Percentiles rank a stretch among this genome's conserved stretches.
Conservation (phyloP, 1,284 basidiomycete species). For the Vanrija humicola region DNA sequence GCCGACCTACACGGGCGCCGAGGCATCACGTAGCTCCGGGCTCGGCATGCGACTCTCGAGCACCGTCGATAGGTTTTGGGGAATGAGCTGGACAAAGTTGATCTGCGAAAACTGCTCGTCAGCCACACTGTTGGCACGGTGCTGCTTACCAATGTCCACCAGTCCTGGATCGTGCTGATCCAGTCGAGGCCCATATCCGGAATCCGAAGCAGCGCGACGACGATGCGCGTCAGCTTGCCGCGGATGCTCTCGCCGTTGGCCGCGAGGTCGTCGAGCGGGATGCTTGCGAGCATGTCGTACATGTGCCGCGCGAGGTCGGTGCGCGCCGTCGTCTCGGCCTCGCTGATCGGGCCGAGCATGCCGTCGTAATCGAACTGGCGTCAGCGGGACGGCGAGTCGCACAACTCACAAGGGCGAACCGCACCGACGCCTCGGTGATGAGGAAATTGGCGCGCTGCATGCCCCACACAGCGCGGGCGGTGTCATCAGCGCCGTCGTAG, state of each 20-base stretch:
- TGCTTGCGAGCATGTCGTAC: constrained; percentile 18
- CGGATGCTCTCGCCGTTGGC: constrained; percentile 29
- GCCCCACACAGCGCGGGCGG: background rate
- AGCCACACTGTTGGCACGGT: background rate
- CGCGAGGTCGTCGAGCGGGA: constrained; percentile 26
- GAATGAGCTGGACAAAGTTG: constrained; percentile 30
- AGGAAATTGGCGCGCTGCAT: constrained; percentile 28
- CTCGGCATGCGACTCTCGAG: too few species aligned
- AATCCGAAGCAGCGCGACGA: constrained; percentile 21
- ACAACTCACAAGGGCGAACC: constrained; percentile 16
- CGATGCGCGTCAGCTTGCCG: constrained; percentile 28
- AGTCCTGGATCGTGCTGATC: constrained; percentile 23
- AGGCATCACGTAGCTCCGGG: too few species aligned
- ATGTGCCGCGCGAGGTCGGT: constrained; percentile 6
- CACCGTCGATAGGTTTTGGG: background rate
- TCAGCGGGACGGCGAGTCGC: background rate
- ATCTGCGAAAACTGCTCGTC: constrained; percentile 19
- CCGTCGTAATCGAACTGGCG: constrained; percentile 12
- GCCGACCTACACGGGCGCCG: too few species aligned
- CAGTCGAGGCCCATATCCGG: constrained; percentile 18
- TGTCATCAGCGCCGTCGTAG: background rate
- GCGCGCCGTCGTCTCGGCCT: background rate
- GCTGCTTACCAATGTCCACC: constrained; percentile 30
- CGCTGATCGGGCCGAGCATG: background rate
- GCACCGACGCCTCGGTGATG: constrained; percentile 24